Conservation (phyloP, 495 filamentous ascomycete genomes). For the Tuber indicum region DNA sequence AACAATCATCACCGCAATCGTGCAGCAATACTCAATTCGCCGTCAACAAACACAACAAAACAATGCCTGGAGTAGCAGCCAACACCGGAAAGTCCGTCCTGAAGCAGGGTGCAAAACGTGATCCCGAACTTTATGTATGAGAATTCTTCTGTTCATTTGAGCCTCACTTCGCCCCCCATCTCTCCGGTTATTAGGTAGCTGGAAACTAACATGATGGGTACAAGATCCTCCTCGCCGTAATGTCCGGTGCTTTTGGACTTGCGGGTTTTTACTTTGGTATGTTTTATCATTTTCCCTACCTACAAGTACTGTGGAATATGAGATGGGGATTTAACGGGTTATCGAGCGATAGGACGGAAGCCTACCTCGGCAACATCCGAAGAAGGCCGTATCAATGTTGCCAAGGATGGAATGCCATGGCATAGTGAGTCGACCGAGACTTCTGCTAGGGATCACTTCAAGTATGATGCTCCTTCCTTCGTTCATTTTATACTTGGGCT, state of each 20-base stretch:
- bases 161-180: not conserved
- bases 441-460: slow-evolving; percentile 52
- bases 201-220: slow-evolving; percentile 10
- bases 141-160: not conserved
- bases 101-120: slow-evolving; percentile 61
- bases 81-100: slow-evolving; percentile 48
- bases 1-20: not conserved
- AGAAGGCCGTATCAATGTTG: slow-evolving; percentile 60
- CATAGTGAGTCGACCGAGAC: slow-evolving; percentile 53
- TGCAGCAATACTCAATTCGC: not conserved
- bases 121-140: slow-evolving; percentile 76
- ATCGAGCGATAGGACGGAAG: slow-evolving; percentile 56
- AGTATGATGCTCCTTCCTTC: slow-evolving; percentile 53
- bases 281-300: not conserved
- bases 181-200: slow-evolving; percentile 2
- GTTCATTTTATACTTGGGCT: not conserved
- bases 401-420: slow-evolving; percentile 79
- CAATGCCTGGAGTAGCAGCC: slow-evolving; percentile 21
- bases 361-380: slow-evolving; percentile 83
- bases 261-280: slow-evolving; percentile 81
- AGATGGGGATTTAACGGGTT: not conserved
- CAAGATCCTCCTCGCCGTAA: slow-evolving; percentile 89
- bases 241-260: slow-evolving; percentile 79
- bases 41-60: not conserved
- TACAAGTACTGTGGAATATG: not conserved